Conservation (phyloP, 352 stramenopile species). For the Phytophthora constricta region DNA sequence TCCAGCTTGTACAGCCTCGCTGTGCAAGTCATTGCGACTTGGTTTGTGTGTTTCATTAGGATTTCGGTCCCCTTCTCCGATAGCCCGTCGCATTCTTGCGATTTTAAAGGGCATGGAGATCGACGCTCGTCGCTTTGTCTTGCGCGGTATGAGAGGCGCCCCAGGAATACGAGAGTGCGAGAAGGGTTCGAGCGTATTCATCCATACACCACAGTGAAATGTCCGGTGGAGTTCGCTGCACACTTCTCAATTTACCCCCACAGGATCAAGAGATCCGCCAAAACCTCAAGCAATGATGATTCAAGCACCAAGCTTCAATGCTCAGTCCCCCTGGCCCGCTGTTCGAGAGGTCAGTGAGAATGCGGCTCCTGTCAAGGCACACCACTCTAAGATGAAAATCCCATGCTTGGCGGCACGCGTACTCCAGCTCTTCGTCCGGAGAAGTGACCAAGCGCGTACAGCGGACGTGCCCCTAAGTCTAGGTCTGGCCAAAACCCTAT, state of each 20-base stretch:
- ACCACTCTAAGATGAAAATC: not conserved
- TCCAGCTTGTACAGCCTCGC: too few relatives aligned
- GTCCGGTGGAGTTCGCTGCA: not conserved
- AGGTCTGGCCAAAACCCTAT: slow-evolving; percentile 17
- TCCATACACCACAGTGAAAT: not conserved
- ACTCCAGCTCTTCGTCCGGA: slow-evolving; percentile 15
- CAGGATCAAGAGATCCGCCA: too few relatives aligned
- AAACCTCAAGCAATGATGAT: slow-evolving; percentile 2
- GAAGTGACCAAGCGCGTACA: not conserved
- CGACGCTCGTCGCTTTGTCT: not conserved
- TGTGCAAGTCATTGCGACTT: too few relatives aligned
- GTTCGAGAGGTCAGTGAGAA: not conserved
- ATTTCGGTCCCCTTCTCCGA: not conserved
- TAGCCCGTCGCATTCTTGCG: not conserved
- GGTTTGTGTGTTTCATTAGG: not conserved
- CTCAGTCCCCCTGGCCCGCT: not conserved
- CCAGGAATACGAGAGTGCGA: not conserved
- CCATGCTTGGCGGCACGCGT: slow-evolving; percentile 17
- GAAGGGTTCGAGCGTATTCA: not conserved
- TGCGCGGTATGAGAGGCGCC: slow-evolving; percentile 3
- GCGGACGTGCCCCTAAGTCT: slow-evolving; percentile 13
- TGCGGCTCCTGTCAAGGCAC: not conserved
- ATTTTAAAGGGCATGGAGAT: not conserved
- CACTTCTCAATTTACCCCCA: slow-evolving; percentile 15
- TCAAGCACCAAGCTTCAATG: not conserved